Evolutionary conservation across 2,329 filamentous ascomycete species (phyloP).

Genomic region (Mollisiaceae sp.): DNA sequence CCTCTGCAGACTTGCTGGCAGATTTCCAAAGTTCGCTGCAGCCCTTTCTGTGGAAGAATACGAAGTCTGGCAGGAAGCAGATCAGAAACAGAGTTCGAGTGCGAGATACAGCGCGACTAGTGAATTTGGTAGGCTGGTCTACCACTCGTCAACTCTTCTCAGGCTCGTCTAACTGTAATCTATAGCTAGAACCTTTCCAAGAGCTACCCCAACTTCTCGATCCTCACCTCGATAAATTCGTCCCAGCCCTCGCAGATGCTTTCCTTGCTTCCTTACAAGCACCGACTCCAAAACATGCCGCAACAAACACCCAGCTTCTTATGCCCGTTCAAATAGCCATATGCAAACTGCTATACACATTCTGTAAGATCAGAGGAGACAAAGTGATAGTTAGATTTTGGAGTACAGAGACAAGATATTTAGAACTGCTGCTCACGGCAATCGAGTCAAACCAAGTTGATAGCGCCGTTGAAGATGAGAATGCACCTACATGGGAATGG

Average conservation of each 20-base stretch:
- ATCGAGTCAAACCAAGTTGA: slow-evolving; percentile 59
- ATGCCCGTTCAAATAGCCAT: slow-evolving; percentile 61
- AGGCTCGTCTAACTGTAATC: background rate
- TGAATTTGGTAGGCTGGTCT: slow-evolving; percentile 48
- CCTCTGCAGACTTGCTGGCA: slow-evolving; percentile 61
- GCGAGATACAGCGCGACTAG: slow-evolving; percentile 55
- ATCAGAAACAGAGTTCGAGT: slow-evolving; percentile 57
- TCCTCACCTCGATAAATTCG: slow-evolving; percentile 75
- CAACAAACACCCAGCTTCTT: slow-evolving; percentile 39
- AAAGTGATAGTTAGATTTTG: slow-evolving; percentile 92
- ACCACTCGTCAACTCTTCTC: background rate
- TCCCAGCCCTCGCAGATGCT: slow-evolving; percentile 75
- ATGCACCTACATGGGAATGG: slow-evolving; percentile 66
- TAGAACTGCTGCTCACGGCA: slow-evolving; percentile 78
- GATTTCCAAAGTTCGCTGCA: slow-evolving; percentile 61
- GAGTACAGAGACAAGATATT: slow-evolving; percentile 84
- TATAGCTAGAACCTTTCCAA: slow-evolving; percentile 82
- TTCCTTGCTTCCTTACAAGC: slow-evolving; percentile 71
- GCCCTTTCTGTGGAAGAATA: slow-evolving; percentile 58
- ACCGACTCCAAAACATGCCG: slow-evolving; percentile 48
- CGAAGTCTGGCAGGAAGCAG: slow-evolving; percentile 49
- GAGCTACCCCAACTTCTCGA: slow-evolving; percentile 94
- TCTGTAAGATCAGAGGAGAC: slow-evolving; percentile 93
- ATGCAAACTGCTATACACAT: slow-evolving; percentile 80
- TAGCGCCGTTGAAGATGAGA: background rate